A percentile compares a stretch with the other conserved stretches of the same genome.
Evolutionary conservation across 495 filamentous ascomycete species (phyloP).

Genomic region (Neurospora sp.): DNA sequence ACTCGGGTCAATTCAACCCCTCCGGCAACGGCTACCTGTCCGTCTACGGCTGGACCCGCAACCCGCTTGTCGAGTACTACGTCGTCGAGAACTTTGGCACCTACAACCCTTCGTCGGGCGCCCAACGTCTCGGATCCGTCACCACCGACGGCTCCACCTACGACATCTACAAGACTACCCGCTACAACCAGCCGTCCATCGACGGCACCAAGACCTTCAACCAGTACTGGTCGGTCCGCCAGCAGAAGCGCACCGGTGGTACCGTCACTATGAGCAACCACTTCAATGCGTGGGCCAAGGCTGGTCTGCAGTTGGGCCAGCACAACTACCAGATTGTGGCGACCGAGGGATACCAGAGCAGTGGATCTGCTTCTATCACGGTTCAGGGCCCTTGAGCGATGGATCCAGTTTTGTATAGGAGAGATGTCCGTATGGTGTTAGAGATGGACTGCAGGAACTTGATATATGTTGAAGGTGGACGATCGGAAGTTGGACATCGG

Average conservation of each 20-base stretch:
- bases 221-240: slow-evolving; percentile 48
- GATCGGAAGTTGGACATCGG: background rate
- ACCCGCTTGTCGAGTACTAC: slow-evolving; percentile 53
- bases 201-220: slow-evolving; percentile 44
- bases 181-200: slow-evolving; percentile 51
- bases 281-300: slow-evolving; percentile 47
- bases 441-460: background rate
- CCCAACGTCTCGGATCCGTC: slow-evolving; percentile 43
- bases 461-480: background rate
- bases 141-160: slow-evolving; percentile 52
- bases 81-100: slow-evolving; percentile 45
- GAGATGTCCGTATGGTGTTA: background rate
- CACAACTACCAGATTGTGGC: slow-evolving; percentile 51
- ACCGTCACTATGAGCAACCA: slow-evolving; percentile 41
- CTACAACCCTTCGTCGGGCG: slow-evolving; percentile 44
- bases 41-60: slow-evolving; percentile 50
- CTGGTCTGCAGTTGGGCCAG: slow-evolving; percentile 40
- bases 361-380: slow-evolving; percentile 41
- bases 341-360: slow-evolving; percentile 49
- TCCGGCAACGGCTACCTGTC: slow-evolving; percentile 46
- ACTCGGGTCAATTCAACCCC: slow-evolving; percentile 40
- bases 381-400: slow-evolving; percentile 17
- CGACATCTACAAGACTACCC: slow-evolving; percentile 50
- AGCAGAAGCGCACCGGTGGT: slow-evolving; percentile 33
- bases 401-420: background rate